Base-by-base conservation (phyloP, 2,329 filamentous ascomycete genomes). In the Cladosporium halotolerans region DNA sequence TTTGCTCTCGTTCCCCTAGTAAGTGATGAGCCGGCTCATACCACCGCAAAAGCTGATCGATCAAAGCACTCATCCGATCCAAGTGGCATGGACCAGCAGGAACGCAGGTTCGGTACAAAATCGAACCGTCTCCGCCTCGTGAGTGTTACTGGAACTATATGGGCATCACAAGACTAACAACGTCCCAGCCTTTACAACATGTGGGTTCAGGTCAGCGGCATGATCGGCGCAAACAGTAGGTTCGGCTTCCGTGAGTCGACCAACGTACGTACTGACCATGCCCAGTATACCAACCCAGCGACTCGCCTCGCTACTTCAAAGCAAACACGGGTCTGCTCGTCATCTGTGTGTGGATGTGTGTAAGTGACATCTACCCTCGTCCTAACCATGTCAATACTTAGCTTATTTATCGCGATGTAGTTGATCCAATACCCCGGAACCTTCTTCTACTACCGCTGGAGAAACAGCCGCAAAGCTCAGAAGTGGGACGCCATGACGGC, bases 211-310 rank as follows among this genome's bases (percentile, higher is more conserved):
- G 44, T 46, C n/a, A 46, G 44, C 32, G 44, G 44, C 14, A 46
- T 46, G 33, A 46, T 46, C 4, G 44, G 44, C 9, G 44, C 44
- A 16, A 46, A 46, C 55, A 55, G 36, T n/a, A 38, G 14, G 36
- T 8, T n/a, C 11, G 16, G 16, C 16, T 18, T 18, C 16, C 16
- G 16, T 18, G 16, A 18, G 16, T 18, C 16, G 16, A 18, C 16
- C 16, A 18, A 18, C 16, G 16, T 18, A 18, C 36, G 13, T 10
- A n/a, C 36, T 38, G 14, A 38, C 11, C 36, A 18, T 38, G 9
- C 6, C 6, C 36, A 38, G 36, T 38, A n/a, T 41, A 41, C 39
- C 39, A 41, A 23, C 39, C 39, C 7, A 23, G 8, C 8, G 39
- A 41, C 39, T 18, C 39, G 7, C 39, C 39, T 9, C n/a, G 39